Evolutionary conservation across 257 asterid species (phyloP).

Genomic region (Paulownia fortunei): DNA sequence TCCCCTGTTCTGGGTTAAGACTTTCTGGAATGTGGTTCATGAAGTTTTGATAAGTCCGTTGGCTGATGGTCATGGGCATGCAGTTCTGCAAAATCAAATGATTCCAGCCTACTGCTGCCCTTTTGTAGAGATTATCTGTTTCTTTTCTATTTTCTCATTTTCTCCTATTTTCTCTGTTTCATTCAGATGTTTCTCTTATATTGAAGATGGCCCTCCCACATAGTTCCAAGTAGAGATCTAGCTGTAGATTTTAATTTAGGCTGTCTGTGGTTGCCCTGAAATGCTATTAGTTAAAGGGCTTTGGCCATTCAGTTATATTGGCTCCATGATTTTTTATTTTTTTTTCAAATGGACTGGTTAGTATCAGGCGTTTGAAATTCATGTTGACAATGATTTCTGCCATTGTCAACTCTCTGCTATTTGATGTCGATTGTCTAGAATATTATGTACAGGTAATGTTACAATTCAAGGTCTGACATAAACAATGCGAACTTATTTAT

Average conservation of each 20-base stretch:
- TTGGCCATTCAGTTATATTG: neutral
- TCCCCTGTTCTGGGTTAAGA: neutral
- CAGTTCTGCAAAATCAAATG: neutral
- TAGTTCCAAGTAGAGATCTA: neutral
- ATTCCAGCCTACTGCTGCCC: neutral
- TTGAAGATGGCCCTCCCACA: neutral
- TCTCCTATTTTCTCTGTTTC: neutral
- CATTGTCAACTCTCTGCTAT: slow-evolving; percentile 7
- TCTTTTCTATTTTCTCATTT: neutral
- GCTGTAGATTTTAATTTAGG: neutral
- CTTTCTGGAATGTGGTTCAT: neutral
- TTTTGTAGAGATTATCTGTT: neutral
- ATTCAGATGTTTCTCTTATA: neutral
- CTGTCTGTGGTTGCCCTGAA: neutral
- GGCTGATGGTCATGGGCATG: neutral
- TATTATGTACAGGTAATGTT: neutral
- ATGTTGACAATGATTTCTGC: neutral
- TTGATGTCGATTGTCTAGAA: neutral
- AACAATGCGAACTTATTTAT: neutral
- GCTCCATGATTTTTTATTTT: neutral
- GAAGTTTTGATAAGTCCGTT: neutral
- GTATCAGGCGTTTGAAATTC: neutral
- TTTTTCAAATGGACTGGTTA: neutral
- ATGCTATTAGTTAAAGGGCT: neutral
- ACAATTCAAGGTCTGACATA: neutral